These are phyloP conservation scores for Marchantia polymorpha DNA, from an alignment of 225 moss, liverwort and hornwort species.

Conservation along the genomic window DNA sequence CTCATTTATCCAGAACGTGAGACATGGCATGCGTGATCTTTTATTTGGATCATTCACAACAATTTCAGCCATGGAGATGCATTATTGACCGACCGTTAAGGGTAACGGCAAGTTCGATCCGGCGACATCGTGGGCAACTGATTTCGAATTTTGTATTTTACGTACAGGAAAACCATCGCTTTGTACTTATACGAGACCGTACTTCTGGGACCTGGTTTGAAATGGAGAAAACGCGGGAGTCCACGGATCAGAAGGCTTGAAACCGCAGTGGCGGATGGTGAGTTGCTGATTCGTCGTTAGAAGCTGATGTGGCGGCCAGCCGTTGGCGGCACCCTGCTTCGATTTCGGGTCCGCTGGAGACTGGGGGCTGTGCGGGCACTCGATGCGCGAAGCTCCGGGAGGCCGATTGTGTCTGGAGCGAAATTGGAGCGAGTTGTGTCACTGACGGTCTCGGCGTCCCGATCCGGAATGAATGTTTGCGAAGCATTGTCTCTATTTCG, in stretches of 20 bases:
- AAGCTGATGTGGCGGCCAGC: background rate
- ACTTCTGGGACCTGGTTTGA: conserved; percentile 1
- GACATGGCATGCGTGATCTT: too few species aligned
- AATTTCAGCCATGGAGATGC: too few species aligned
- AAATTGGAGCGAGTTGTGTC: background rate
- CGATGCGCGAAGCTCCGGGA: background rate
- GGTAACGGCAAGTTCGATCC: conserved; percentile 8
- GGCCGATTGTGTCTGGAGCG: background rate
- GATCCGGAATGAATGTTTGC: background rate
- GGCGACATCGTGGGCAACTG: background rate
- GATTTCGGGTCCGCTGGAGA: background rate
- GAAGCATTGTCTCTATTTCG: background rate
- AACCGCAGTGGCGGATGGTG: background rate
- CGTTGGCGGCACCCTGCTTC: background rate
- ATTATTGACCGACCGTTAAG: background rate
- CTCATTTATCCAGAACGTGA: too few species aligned
- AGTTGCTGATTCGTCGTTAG: background rate
- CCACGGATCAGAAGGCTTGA: background rate
- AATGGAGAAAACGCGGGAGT: conserved; percentile 16
- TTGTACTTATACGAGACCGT: background rate
- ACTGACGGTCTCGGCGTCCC: background rate
- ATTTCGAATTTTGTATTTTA: background rate
- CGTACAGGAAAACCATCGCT: background rate
- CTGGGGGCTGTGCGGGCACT: background rate
- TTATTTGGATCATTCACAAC: too few species aligned